Evolutionary conservation across 345 rosid genomes (phyloP), one percentile per base, ranked within the genome.

Genomic region (Lumnitzera racemosa): DNA sequence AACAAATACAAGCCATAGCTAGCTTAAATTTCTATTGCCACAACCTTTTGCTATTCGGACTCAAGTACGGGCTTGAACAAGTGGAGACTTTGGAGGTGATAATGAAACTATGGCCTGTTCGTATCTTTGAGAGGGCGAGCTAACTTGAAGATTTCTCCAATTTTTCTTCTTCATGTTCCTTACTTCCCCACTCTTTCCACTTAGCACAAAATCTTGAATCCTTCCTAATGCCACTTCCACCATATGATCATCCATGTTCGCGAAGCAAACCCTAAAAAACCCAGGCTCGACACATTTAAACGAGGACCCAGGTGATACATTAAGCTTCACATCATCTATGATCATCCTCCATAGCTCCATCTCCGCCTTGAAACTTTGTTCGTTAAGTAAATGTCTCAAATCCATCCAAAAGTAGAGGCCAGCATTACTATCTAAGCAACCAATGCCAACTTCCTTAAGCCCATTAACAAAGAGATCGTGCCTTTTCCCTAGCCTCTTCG

Each of bases 251-350:
- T 85, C 89, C 86, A 85, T 87, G 49, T 87, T 89, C 4, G 98
- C 98, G 24, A 89, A 85, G 65, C 98, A 89, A 41, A 87, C 91
- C 75, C 96, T 78, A 61, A 87, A 92, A 88, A 95, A 92, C 2
- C 96, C 96, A 2, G 96, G 96, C 58, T 82, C 96, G 5, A 36
- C 23, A 67, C 96, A 85, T 1, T 49, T 73, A 58, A 92, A 92
- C 1, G 98, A 89, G 43, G 80, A 83, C 0, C 98, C 96, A 0
- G 95, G 96, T 1, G 98, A 92, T 12, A 89, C 75, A 47, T 92
- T 89, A 14, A 92, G 94, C 72, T 82, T 92, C 56, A 84, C 94
- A 8, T 81, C 72, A 16, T 85, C 4, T 16, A 92, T 41, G 56
- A 87, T 85, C 71, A 69, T 74, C 29, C 72, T 69, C 96, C 96